Base-by-base conservation (phyloP, 2,329 filamentous ascomycete species). In the Metarhizium album region DNA sequence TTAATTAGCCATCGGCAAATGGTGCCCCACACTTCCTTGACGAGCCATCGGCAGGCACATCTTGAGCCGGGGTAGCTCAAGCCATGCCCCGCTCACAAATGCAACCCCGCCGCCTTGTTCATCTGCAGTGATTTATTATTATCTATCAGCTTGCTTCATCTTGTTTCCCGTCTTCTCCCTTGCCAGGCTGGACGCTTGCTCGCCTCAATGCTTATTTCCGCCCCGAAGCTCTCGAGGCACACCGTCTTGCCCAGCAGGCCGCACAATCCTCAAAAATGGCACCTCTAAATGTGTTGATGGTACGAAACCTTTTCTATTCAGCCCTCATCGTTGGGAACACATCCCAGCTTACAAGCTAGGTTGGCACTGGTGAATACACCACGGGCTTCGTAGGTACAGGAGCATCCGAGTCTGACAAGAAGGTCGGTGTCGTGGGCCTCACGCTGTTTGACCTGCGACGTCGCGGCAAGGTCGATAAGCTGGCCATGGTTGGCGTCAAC, bases 321-420 rank as follows among this genome's bases (percentile, higher is more conserved):
- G 6, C 40, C 22, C 18, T 16, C 22, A 37, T 7, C n/a, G n/a
- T 29, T 29, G 27, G 27, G 11, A 29, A 29, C 3, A 2, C n/a
- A 23, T 11, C n/a, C 11, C 35, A 6, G 8, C 22, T 37, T 47
- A 45, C 23, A 24, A 14, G 52, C 33, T 54, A 84, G 86, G 80
- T 95, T 53, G 90, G 90, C 57, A 95, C 90, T 11, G 91, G 90
- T 62, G 90, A 96, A 77, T 96, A 96, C 76, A 96, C 91, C 61
- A 96, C 91, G 42, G 90, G 90, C 52, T 96, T 93, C 60, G 90
- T 95, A 52, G 89, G 87, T 52, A 84, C 83, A 54, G 86, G 84
- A 53, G 85, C 83, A 48, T 95, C 89, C 3, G 84, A 80, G 11
- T 95, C 89, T 47, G 91, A 96, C 76, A 96, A 96, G 74, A 96